Evolutionary conservation across 2,329 filamentous ascomycete species (phyloP), one percentile per base, ranked within the genome.

Genomic region (Xylaria sp.): DNA sequence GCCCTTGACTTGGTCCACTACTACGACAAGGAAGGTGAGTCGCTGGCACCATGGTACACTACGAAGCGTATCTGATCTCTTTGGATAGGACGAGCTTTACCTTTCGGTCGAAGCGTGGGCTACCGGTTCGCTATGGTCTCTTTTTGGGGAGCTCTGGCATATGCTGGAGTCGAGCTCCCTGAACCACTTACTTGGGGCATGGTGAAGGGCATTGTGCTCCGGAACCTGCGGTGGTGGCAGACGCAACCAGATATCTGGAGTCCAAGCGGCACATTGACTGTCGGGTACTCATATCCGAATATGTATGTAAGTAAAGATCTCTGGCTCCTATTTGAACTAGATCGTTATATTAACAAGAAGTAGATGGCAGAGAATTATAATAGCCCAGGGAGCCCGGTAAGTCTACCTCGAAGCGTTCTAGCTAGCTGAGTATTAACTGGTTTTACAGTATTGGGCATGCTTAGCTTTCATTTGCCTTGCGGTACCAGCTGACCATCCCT

Each of bases 51-150:
- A 70, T 58, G 7, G 3, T 7, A 42, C 17, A 10, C 6, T n/a
- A 27, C 25, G 36, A 11, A 33, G 4, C 42, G 36, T 7, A 17
- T 53, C 63, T 68, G 36, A 70, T 42, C 2, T 13, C n/a, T 56
- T 33, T 29, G 22, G 45, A 54, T 76, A 83, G 76, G 89, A 5
- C 84, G 90, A 27, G 85, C 90, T 1, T 91, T 93, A 58, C 92
- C 92, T 0, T 95, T 93, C 71, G 92, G 92, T 3, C 86, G 92
- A 54, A 92, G 90, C 59, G 85, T 94, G 56, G 92, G 90, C 6
- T 95, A 95, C 77, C 87, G 92, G n/a, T 94, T 93, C 77, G 92
- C 91, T 55, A 94, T 94, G 89, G 89, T 90, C n/a, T 91, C 89
- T 0, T 94, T 94, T 80, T 94, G 92, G 92, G 89, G 90, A 13